Evolutionary conservation across 2,329 filamentous ascomycete species (phyloP).

Genomic region (Metarhizium rileyi): DNA sequence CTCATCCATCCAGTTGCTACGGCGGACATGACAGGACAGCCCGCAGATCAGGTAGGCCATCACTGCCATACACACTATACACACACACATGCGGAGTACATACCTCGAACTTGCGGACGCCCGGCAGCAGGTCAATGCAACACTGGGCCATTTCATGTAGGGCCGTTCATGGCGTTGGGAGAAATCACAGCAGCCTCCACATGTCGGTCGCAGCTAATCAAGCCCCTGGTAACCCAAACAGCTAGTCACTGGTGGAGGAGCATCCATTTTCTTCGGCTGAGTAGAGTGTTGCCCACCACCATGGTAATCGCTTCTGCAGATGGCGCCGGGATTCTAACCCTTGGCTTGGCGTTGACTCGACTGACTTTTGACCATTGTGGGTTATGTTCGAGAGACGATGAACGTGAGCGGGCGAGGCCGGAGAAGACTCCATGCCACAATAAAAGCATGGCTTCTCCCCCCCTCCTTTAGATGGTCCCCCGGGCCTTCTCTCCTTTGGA

Average conservation of each 20-base stretch:
- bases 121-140: neutral
- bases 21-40: neutral
- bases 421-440: slow-evolving; percentile 6
- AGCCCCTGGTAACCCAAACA: slow-evolving; percentile 7
- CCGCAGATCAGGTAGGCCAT: neutral
- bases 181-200: slow-evolving; percentile 10
- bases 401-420: slow-evolving; percentile 2
- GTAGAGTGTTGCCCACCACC: slow-evolving; percentile 3
- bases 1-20: neutral
- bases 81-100: too few species aligned
- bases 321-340: neutral
- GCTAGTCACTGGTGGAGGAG: slow-evolving; percentile 6
- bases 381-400: slow-evolving; percentile 1
- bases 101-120: neutral
- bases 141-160: neutral
- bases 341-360: slow-evolving; percentile 3
- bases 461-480: slow-evolving; percentile 11
- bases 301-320: neutral
- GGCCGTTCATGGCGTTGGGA: slow-evolving; percentile 1
- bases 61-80: too few species aligned
- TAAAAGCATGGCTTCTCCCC: slow-evolving; percentile 11
- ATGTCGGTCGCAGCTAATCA: slow-evolving; percentile 9
- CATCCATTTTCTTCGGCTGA: neutral
- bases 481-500: slow-evolving; percentile 14
- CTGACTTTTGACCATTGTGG: slow-evolving; percentile 4